Base-by-base conservation (phyloP, 495 filamentous ascomycete species). In the Penicillium desertorum region DNA sequence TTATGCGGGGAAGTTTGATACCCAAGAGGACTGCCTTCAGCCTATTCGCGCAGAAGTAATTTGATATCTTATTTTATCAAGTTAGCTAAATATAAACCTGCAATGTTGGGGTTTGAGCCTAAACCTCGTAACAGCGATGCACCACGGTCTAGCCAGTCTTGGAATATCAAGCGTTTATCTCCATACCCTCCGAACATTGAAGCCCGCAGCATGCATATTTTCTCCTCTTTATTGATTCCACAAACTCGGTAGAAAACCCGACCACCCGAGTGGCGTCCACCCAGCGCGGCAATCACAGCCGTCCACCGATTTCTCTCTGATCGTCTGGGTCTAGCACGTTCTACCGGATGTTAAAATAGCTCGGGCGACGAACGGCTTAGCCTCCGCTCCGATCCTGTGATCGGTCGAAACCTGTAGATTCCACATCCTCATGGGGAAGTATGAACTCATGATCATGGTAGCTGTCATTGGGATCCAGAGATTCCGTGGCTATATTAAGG, bases 301-400 rank as follows among this genome's bases (percentile, higher is more conserved):
- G 64, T 52, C 45, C 39, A 45, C 60, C 63, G 19, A n/a, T 25
- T 22, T 42, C 52, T 5, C 19, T 30, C 12, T 22, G 27, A 45
- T 41, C 42, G 23, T 32, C 25, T 41, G 17, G 32, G 19, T 16
- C 34, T 44, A 36, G 41, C 52, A 25, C n/a, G 30, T 19, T 29
- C 4, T 42, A 5, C 6, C 23, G 9, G 46, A 29, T 23, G 6
- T 19, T 37, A 4, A 37, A n/a, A 37, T 5, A 8, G 4, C 8
- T 45, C 25, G 27, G 52, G 14, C 52, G 43, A 39, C 39, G 22
- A 47, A 47, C 53, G 53, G 53, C 53, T 29, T 25, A 20, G 34
- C 39, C 46, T 51, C 56, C 29, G 45, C 59, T 30, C 65, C 65
- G 65, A 49, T 68, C 65, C 46, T 58, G 65, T 68, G 65, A 68